Percentiles rank a stretch among this genome's conserved stretches.
These are phyloP conservation scores for Hypoxylon sp. DNA, from an alignment of 2,329 filamentous ascomycete genomes.

Conservation along the genomic window DNA sequence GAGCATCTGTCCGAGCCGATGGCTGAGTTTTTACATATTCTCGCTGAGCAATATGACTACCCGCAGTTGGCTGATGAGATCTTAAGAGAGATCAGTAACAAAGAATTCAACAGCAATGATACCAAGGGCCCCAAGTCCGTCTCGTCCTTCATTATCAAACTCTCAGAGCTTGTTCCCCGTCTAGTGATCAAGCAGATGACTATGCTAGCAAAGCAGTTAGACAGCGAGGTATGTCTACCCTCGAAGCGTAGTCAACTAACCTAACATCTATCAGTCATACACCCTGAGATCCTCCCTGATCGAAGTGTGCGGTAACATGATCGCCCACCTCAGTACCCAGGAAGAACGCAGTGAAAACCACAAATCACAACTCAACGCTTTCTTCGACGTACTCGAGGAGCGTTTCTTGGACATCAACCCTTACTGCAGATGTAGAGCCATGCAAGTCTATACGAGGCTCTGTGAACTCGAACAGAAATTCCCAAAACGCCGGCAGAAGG, in stretches of 20 bases:
- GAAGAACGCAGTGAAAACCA: slow-evolving; percentile 93
- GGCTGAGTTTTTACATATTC: slow-evolving; percentile 97
- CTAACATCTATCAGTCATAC: slow-evolving; percentile 75
- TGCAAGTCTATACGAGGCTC: slow-evolving; percentile 93
- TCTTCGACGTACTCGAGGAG: slow-evolving; percentile 97
- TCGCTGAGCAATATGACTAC: slow-evolving; percentile 98
- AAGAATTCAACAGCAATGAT: slow-evolving; percentile 98
- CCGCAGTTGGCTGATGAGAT: slow-evolving; percentile 95
- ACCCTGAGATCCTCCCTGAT: slow-evolving; percentile 94
- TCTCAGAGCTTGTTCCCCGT: slow-evolving; percentile 91
- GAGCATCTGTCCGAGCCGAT: slow-evolving; percentile 99
- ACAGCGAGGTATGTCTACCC: slow-evolving; percentile 79
- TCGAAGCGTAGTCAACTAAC: neutral
- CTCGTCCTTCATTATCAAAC: slow-evolving; percentile 90
- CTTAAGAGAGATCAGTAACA: slow-evolving; percentile 92
- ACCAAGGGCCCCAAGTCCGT: slow-evolving; percentile 96
- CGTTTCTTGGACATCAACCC: slow-evolving; percentile 97
- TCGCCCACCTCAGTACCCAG: slow-evolving; percentile 89
- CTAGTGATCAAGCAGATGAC: slow-evolving; percentile 98
- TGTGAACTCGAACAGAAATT: slow-evolving; percentile 98
- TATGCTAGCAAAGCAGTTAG: slow-evolving; percentile 91
- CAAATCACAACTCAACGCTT: slow-evolving; percentile 95
- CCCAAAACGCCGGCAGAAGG: slow-evolving; percentile 89
- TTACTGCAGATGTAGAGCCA: slow-evolving; percentile 90
- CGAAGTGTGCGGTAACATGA: slow-evolving; percentile 96